phyloP scores from a whole-genome alignment of 257 asterid genomes.

The Fraxinus quadrangulata region DNA sequence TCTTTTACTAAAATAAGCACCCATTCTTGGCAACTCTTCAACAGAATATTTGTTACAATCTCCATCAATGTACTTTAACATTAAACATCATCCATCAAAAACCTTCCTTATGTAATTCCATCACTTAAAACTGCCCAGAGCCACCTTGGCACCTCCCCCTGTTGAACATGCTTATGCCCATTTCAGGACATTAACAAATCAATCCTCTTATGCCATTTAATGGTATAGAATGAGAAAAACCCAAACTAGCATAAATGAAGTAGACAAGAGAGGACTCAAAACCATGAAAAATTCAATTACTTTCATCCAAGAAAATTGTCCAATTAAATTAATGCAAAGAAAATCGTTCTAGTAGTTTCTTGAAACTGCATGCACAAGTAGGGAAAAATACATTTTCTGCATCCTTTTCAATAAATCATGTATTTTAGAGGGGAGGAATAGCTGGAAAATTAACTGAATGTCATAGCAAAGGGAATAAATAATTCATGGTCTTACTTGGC shows the following conservation, averaged over 20 bases:
- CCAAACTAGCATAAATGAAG: neutral
- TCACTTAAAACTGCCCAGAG: neutral
- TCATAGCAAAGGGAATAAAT: constrained; percentile 21
- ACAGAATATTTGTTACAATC: neutral
- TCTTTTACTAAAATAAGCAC: neutral
- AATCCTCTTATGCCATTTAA: neutral
- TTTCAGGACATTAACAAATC: neutral
- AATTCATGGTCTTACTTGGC: constrained; percentile 60
- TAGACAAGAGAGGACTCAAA: neutral
- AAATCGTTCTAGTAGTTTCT: neutral
- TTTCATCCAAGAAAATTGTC: neutral
- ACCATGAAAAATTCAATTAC: neutral
- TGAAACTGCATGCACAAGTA: neutral
- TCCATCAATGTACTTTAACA: neutral
- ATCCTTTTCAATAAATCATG: neutral
- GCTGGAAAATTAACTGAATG: constrained; percentile 10
- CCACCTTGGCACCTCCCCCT: neutral
- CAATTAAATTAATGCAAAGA: neutral
- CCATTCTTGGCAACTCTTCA: too few relatives aligned
- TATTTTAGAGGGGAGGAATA: neutral
- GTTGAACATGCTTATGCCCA: neutral
- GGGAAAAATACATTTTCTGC: neutral
- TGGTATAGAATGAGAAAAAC: neutral
- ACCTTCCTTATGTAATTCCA: neutral
- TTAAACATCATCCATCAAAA: neutral